phyloP scores from a whole-genome alignment of 1,284 basidiomycete genomes.

The Porodaedalea pini region DNA sequence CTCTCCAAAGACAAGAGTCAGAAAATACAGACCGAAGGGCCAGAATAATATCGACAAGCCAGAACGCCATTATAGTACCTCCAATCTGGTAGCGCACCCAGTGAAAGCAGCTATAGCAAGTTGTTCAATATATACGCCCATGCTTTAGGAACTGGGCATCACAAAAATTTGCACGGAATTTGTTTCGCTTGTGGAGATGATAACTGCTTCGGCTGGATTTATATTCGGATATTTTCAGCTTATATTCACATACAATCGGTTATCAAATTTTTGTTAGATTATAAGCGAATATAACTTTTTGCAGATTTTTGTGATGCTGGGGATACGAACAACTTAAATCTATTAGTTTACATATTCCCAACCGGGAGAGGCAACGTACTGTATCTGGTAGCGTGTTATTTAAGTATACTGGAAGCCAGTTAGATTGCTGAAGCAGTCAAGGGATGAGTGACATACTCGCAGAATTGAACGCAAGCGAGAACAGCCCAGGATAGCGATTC shows the following conservation, averaged over 20 bases:
- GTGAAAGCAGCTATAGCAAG: slow-evolving; percentile 1
- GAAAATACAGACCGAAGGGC: neutral
- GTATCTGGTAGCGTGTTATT: slow-evolving; percentile 2
- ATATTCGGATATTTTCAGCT: too few species aligned
- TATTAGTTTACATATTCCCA: neutral
- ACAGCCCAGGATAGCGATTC: slow-evolving; percentile 5
- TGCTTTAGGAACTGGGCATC: neutral
- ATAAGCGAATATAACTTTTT: too few species aligned
- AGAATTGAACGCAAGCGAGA: slow-evolving; percentile 4
- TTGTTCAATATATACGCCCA: neutral
- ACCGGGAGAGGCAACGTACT: neutral
- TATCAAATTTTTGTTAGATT: too few species aligned
- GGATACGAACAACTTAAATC: neutral
- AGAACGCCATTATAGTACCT: neutral
- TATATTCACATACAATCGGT: too few species aligned
- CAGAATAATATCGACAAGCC: slow-evolving; percentile 7
- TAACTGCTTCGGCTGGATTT: too few species aligned
- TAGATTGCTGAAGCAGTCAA: neutral
- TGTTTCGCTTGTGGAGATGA: too few species aligned
- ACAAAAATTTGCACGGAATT: too few species aligned
- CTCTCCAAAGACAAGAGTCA: neutral
- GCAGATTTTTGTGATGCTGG: too few species aligned
- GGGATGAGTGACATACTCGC: neutral
- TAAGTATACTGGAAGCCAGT: neutral
- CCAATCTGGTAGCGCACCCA: slow-evolving; percentile 10